These are phyloP conservation scores for Solanum phureja DNA, from an alignment of 257 asterid species.

Conservation along the genomic window DNA sequence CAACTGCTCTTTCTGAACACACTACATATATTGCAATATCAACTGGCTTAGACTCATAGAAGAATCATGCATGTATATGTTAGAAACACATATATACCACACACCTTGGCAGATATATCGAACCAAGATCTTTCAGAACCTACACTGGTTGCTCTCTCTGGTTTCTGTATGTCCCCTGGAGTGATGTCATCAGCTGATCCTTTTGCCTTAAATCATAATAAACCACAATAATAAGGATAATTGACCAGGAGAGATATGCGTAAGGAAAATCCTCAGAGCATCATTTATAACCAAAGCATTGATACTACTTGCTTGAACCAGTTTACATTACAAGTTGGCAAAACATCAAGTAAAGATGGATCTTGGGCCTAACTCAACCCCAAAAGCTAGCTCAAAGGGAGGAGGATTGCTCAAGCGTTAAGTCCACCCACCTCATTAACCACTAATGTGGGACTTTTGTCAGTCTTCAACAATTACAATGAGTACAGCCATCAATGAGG, in stretches of 20 bases:
- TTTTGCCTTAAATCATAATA: conserved; percentile 42
- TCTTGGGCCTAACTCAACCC: neutral
- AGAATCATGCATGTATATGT: neutral
- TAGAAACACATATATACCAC: neutral
- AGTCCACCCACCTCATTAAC: neutral
- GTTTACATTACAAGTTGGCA: neutral
- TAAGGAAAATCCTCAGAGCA: neutral
- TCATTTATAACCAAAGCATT: neutral
- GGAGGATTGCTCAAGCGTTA: neutral
- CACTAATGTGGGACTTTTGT: neutral
- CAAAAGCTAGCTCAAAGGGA: neutral
- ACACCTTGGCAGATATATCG: conserved; percentile 46
- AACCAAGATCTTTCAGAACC: conserved; percentile 51
- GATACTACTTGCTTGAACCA: neutral
- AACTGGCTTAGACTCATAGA: neutral
- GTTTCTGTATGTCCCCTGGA: conserved; percentile 36
- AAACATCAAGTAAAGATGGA: neutral
- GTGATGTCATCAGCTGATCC: conserved; percentile 33
- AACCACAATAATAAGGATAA: neutral
- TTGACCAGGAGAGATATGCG: neutral
- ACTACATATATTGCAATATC: conserved; percentile 43
- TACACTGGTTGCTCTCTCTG: conserved; percentile 39
- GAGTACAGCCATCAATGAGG: neutral
- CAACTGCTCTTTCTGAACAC: conserved; percentile 31
- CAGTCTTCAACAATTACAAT: neutral